These are phyloP conservation scores for Cladosporium colombiae DNA, from an alignment of 2,329 filamentous ascomycete species.

Conservation along the genomic window DNA sequence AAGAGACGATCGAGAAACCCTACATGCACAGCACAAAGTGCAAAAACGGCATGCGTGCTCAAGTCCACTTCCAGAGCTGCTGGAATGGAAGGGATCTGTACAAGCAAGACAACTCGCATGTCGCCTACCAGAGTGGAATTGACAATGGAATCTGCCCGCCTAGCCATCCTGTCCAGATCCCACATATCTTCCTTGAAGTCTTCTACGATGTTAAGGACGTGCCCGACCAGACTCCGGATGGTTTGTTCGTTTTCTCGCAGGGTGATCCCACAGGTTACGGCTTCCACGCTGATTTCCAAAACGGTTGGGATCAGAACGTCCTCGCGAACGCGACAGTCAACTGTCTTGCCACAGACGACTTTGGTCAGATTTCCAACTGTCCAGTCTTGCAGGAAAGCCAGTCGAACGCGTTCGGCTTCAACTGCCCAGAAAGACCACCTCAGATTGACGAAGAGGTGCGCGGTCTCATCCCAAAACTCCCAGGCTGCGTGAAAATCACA, in stretches of 20 bases:
- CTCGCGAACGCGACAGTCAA: conserved; percentile 42
- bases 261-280: conserved; percentile 55
- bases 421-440: conserved; percentile 36
- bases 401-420: conserved; percentile 30
- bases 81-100: conserved; percentile 41
- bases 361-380: conserved; percentile 40
- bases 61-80: conserved; percentile 42
- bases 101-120: conserved; percentile 44
- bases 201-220: conserved; percentile 39
- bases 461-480: conserved; percentile 35
- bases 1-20: conserved; percentile 32
- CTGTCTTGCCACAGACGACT: conserved; percentile 39
- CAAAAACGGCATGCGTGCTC: conserved; percentile 38
- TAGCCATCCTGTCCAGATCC: conserved; percentile 39
- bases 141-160: conserved; percentile 48
- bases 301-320: conserved; percentile 49
- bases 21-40: conserved; percentile 39
- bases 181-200: conserved; percentile 46
- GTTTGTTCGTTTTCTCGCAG: conserved; percentile 49
- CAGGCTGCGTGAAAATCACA: conserved; percentile 39
- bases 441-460: conserved; percentile 34
- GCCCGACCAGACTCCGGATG: conserved; percentile 37
- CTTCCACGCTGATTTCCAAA: conserved; percentile 57
- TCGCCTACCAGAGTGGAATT: conserved; percentile 41
- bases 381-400: conserved; percentile 35